Percentiles rank a stretch among this genome's conserved stretches.
These are phyloP conservation scores for Heterobasidion parviporum DNA, from an alignment of 1,284 basidiomycete species.

Conservation along the genomic window DNA sequence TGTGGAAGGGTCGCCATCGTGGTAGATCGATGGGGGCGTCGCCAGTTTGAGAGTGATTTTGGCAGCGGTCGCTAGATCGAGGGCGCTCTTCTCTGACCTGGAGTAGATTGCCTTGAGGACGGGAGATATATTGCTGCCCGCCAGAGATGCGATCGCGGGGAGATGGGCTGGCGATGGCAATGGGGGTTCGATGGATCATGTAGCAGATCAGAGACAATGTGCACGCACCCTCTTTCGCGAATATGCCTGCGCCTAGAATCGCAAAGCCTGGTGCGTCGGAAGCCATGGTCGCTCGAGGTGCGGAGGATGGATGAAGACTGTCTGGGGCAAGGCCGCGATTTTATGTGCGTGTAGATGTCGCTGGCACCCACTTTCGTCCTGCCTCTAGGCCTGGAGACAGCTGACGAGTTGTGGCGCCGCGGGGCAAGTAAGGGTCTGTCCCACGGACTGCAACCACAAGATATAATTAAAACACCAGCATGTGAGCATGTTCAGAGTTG, in stretches of 20 bases:
- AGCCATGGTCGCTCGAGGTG: neutral
- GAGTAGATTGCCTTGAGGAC: slow-evolving; percentile 70
- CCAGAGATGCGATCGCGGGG: slow-evolving; percentile 54
- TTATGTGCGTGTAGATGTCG: neutral
- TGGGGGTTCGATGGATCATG: slow-evolving; percentile 1
- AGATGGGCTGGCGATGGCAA: slow-evolving; percentile 49
- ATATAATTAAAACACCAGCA: no score
- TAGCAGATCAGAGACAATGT: slow-evolving; percentile 5
- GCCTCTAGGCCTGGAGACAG: neutral
- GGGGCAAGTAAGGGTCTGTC: neutral
- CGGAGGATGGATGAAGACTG: neutral
- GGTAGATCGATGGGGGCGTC: slow-evolving; percentile 41
- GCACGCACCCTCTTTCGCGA: slow-evolving; percentile 55
- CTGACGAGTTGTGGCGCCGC: neutral
- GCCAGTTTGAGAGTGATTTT: slow-evolving; percentile 32
- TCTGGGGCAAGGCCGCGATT: neutral
- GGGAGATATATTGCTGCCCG: slow-evolving; percentile 25
- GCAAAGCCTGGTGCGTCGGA: slow-evolving; percentile 35
- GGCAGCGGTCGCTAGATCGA: slow-evolving; percentile 39
- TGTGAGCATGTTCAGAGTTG: no score
- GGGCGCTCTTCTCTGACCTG: slow-evolving; percentile 58
- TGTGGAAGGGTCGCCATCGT: slow-evolving; percentile 36
- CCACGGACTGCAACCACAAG: no score
- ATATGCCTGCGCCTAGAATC: slow-evolving; percentile 67
- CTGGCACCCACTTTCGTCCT: neutral